A percentile compares a stretch with the other conserved stretches of the same genome.
Evolutionary conservation across 352 stramenopile genomes (phyloP).

Genomic region (Phytophthora brassicae): DNA sequence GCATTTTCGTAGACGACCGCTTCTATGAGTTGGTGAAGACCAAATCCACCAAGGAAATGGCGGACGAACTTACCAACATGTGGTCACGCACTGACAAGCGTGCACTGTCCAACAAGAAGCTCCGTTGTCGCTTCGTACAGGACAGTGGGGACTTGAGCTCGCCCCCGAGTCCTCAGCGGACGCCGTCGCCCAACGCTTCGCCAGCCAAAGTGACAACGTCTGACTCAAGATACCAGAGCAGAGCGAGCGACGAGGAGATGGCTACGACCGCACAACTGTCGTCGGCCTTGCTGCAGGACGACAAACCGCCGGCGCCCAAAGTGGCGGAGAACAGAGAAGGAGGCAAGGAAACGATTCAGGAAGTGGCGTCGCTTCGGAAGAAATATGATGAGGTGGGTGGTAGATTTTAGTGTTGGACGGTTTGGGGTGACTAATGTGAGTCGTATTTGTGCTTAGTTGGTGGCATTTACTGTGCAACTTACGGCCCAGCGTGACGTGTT

Average conservation of each 20-base stretch:
- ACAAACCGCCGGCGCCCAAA: slow-evolving; percentile 28
- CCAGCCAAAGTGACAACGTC: slow-evolving; percentile 18
- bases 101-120: slow-evolving; percentile 85
- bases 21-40: slow-evolving; percentile 88
- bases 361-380: slow-evolving; percentile 74
- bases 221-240: slow-evolving; percentile 21
- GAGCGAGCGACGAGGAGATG: slow-evolving; percentile 31
- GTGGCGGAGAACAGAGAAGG: slow-evolving; percentile 31
- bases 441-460: slow-evolving; percentile 47
- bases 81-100: slow-evolving; percentile 82
- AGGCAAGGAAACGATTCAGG: slow-evolving; percentile 55
- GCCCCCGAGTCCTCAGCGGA: slow-evolving; percentile 13
- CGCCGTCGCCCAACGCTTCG: slow-evolving; percentile 11
- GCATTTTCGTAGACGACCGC: slow-evolving; percentile 79
- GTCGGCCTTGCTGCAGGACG: slow-evolving; percentile 63
- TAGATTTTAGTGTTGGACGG: background rate
- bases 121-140: slow-evolving; percentile 84
- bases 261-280: slow-evolving; percentile 55
- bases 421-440: background rate
- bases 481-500: slow-evolving; percentile 84
- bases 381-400: slow-evolving; percentile 87
- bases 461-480: slow-evolving; percentile 87
- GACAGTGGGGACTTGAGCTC: slow-evolving; percentile 33
- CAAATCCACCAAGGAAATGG: slow-evolving; percentile 87
- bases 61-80: slow-evolving; percentile 87